Conservation (phyloP, 2,329 filamentous ascomycete species). For the Penicillium sp. region DNA sequence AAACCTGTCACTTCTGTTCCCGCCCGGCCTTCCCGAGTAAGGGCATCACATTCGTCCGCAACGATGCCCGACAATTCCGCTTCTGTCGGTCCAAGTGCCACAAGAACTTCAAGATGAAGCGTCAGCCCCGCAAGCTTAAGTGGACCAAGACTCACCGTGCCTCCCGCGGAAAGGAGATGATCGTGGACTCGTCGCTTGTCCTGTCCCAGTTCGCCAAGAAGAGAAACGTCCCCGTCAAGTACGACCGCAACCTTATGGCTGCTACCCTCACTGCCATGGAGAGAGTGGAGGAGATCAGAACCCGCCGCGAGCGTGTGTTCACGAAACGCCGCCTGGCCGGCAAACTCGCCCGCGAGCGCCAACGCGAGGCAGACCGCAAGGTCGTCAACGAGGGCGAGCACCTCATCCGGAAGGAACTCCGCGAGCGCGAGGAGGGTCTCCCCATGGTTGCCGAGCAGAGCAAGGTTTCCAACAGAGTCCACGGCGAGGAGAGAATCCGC, state of each 20-base stretch:
- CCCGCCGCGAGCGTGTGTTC: slow-evolving; percentile 81
- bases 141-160: slow-evolving; percentile 95
- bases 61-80: slow-evolving; percentile 64
- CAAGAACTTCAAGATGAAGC: slow-evolving; percentile 94
- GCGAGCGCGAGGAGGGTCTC: slow-evolving; percentile 55
- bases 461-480: slow-evolving; percentile 39
- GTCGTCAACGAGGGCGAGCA: slow-evolving; percentile 91
- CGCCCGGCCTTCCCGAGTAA: slow-evolving; percentile 65
- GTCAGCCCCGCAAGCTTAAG: slow-evolving; percentile 92
- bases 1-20: slow-evolving; percentile 71
- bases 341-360: slow-evolving; percentile 69
- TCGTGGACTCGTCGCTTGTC: slow-evolving; percentile 83
- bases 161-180: slow-evolving; percentile 81
- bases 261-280: slow-evolving; percentile 92
- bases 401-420: slow-evolving; percentile 71
- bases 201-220: slow-evolving; percentile 75
- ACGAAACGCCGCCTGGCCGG: slow-evolving; percentile 93
- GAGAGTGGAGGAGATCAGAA: slow-evolving; percentile 80
- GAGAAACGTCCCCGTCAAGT: slow-evolving; percentile 91
- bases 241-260: slow-evolving; percentile 87
- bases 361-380: slow-evolving; percentile 77
- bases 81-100: slow-evolving; percentile 70
- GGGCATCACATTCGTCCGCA: slow-evolving; percentile 66
- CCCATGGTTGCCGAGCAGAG: slow-evolving; percentile 36
- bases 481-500: slow-evolving; percentile 44